phyloP scores from a whole-genome alignment of 2,329 filamentous ascomycete species.

The Phialophora verrucosa region DNA sequence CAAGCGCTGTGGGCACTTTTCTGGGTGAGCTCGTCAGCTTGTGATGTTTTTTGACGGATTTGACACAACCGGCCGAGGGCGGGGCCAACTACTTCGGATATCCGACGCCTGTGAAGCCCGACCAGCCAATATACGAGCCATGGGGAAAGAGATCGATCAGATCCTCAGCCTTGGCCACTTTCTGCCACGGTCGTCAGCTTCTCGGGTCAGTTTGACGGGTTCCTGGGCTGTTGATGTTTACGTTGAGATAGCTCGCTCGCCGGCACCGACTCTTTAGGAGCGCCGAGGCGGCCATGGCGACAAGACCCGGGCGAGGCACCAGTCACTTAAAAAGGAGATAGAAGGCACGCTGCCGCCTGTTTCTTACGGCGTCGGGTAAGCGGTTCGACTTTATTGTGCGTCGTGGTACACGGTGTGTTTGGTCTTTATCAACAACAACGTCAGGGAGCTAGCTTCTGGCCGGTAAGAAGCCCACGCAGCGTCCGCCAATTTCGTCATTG shows the following conservation, averaged over 20 bases:
- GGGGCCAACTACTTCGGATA: slow-evolving; percentile 74
- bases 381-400: neutral
- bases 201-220: neutral
- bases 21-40: slow-evolving; percentile 51
- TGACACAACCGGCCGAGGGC: neutral
- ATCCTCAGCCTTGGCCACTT: slow-evolving; percentile 79
- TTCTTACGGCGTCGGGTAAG: neutral
- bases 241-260: slow-evolving; percentile 74
- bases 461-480: neutral
- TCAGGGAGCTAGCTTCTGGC: neutral
- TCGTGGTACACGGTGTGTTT: neutral
- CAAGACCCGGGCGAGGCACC: neutral
- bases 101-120: slow-evolving; percentile 86
- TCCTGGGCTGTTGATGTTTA: neutral
- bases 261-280: slow-evolving; percentile 76
- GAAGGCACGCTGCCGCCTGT: neutral
- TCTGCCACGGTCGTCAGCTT: slow-evolving; percentile 46
- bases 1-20: slow-evolving; percentile 81
- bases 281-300: slow-evolving; percentile 66
- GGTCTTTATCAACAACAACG: neutral
- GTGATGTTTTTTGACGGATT: neutral
- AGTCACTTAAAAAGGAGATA: neutral
- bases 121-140: slow-evolving; percentile 88
- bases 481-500: neutral
- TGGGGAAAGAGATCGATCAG: slow-evolving; percentile 81